phyloP scores from a whole-genome alignment of 257 asterid species.

The Petunia axillaris region DNA sequence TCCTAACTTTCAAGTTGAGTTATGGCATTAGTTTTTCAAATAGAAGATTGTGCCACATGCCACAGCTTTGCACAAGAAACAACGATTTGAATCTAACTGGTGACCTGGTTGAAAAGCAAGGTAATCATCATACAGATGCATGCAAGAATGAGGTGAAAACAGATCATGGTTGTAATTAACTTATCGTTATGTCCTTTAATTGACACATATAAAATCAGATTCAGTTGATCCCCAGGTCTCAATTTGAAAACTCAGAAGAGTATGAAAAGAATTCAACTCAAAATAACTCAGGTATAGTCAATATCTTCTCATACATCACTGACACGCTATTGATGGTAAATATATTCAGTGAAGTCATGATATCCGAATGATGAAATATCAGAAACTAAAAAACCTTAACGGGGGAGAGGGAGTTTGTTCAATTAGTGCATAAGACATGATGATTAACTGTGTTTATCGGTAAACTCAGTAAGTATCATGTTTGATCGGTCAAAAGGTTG shows the following conservation, averaged over 20 bases:
- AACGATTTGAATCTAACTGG: background rate
- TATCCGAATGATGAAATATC: background rate
- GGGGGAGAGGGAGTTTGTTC: background rate
- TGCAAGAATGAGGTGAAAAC: background rate
- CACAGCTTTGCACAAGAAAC: conserved; percentile 1
- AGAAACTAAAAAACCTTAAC: background rate
- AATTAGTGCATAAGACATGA: background rate
- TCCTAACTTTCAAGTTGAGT: background rate
- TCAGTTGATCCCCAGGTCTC: background rate
- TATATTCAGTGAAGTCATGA: background rate
- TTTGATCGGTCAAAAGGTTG: background rate
- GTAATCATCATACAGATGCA: conserved; percentile 8
- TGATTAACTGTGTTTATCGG: background rate
- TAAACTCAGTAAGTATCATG: background rate
- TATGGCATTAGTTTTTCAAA: background rate
- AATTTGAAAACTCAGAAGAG: conserved; percentile 7
- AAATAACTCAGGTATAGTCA: background rate
- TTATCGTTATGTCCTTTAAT: background rate
- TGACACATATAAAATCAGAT: background rate
- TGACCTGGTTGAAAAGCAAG: background rate
- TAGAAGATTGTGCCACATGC: background rate
- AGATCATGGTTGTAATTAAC: conserved; percentile 14
- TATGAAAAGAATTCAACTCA: background rate
- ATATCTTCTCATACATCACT: background rate
- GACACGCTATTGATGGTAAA: background rate